phyloP scores from a whole-genome alignment of 2,329 filamentous ascomycete species.

The Aspergillus melleus region DNA sequence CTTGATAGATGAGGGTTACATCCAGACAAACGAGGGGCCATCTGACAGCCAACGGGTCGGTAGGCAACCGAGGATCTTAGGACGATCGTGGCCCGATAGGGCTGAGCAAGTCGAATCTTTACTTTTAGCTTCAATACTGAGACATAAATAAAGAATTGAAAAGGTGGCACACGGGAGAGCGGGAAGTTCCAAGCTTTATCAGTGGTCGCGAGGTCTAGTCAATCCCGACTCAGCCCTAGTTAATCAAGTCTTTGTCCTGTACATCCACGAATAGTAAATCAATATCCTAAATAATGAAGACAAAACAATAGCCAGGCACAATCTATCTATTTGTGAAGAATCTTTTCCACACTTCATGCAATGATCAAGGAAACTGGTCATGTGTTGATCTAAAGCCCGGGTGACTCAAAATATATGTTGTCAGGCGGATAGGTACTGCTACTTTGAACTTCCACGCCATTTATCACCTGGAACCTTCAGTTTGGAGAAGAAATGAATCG shows the following conservation, averaged over 20 bases:
- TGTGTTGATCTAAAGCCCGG: neutral
- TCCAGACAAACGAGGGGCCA: neutral
- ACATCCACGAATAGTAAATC: neutral
- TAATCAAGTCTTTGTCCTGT: neutral
- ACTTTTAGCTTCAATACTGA: neutral
- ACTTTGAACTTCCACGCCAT: too few species aligned
- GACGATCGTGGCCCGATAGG: neutral
- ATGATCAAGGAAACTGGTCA: neutral
- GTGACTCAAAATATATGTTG: neutral
- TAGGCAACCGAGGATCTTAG: neutral
- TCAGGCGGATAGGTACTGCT: neutral
- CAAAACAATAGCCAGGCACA: neutral
- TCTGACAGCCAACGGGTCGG: neutral
- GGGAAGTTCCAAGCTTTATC: neutral
- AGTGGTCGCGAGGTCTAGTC: neutral
- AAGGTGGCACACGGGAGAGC: neutral
- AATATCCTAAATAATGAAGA: neutral
- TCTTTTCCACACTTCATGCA: neutral
- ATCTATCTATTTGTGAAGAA: neutral
- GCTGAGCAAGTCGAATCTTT: neutral
- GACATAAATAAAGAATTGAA: neutral
- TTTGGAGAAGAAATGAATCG: too few species aligned
- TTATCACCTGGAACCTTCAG: too few species aligned
- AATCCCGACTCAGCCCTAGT: neutral
- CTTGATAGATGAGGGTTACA: neutral